Percentiles rank a stretch among this genome's conserved stretches.
These are phyloP conservation scores for Puccinia coronata DNA, from an alignment of 1,284 basidiomycete genomes.

Conservation along the genomic window DNA sequence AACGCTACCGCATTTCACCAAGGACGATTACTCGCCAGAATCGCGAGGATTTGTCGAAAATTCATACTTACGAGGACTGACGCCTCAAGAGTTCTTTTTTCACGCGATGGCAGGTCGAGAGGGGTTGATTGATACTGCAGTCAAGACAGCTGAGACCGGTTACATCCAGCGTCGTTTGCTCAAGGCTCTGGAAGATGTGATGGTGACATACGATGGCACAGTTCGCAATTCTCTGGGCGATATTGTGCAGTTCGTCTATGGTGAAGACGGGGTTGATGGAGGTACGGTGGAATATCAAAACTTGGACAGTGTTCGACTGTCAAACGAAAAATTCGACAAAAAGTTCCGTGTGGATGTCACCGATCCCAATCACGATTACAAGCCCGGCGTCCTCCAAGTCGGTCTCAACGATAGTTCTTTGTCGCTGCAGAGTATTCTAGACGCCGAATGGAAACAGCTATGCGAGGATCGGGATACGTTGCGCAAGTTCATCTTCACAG, in stretches of 20 bases:
- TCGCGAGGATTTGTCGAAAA: slow-evolving; percentile 99
- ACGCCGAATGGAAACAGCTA: slow-evolving; percentile 81
- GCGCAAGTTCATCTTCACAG: slow-evolving; percentile 77
- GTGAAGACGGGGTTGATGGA: slow-evolving; percentile 98
- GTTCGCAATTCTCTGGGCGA: slow-evolving; percentile 95
- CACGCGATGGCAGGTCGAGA: slow-evolving; percentile 99
- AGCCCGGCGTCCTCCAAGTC: slow-evolving; percentile 76
- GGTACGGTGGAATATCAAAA: slow-evolving; percentile 95
- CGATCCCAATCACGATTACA: slow-evolving; percentile 64
- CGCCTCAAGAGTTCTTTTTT: slow-evolving; percentile 99
- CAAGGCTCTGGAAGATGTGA: slow-evolving; percentile 96
- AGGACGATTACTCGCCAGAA: slow-evolving; percentile 98
- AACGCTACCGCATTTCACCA: slow-evolving; percentile 93
- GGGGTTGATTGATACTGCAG: slow-evolving; percentile 97
- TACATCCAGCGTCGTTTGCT: slow-evolving; percentile 98
- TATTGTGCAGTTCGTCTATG: slow-evolving; percentile 93
- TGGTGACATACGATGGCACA: slow-evolving; percentile 96
- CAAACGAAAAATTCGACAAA: slow-evolving; percentile 79
- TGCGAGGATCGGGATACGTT: slow-evolving; percentile 73
- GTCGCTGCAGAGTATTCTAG: slow-evolving; percentile 78
- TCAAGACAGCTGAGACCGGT: slow-evolving; percentile 99
- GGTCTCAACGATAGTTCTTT: slow-evolving; percentile 88
- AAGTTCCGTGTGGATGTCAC: slow-evolving; percentile 92
- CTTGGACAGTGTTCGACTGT: slow-evolving; percentile 83
- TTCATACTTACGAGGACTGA: slow-evolving; percentile 95